Evolutionary conservation across 768 basidiomycete species (phyloP), one percentile per base, ranked within the genome.

Genomic region (Tylopilus subfusipes): DNA sequence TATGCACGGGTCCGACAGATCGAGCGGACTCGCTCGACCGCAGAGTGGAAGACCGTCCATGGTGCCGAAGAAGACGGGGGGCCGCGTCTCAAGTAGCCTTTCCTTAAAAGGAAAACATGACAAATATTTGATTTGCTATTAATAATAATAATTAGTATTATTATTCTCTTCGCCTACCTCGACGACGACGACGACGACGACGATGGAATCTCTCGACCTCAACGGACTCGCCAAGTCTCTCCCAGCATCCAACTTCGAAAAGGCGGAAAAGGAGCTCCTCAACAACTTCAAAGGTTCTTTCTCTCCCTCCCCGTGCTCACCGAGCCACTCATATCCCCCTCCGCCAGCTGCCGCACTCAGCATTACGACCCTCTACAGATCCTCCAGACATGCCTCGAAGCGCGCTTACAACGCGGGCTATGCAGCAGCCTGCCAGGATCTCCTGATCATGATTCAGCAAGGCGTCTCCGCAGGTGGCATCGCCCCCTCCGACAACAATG

Each of bases 301-400:
- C 19, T 33, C 38, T 16, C 18, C 34, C 42, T 14, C 34, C 21
- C 38, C 38, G 40, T 50, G 46, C 38, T 21, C 31, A 21, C 44
- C 21, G 22, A 57, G 50, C 30, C 29, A 42, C 57, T 65, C 63
- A 70, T 66, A 61, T 59, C 19, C 61, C 47, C 39, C 22, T 36
- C 48, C 52, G 27, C 45, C 61, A 93, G 90, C 87, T 55, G 90
- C 90, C 57, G 90, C 90, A 1, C 75, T 91, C 48, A 89, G 88
- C 70, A 86, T 93, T 58, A 91, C 90, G 24, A 91, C 88, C 0
- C 80, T 93, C 33, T 93, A 90, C 69, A 83, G 88, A 60, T 88
- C 89, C 4, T 90, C 90, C 2, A 72, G 86, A 47, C 79, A 84
- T 65, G 83, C 85, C 13, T 86, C 89, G 6, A 90, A 91, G 69